Base-by-base conservation (phyloP, 2,329 filamentous ascomycete genomes). In the Lecanosticta acicola region DNA sequence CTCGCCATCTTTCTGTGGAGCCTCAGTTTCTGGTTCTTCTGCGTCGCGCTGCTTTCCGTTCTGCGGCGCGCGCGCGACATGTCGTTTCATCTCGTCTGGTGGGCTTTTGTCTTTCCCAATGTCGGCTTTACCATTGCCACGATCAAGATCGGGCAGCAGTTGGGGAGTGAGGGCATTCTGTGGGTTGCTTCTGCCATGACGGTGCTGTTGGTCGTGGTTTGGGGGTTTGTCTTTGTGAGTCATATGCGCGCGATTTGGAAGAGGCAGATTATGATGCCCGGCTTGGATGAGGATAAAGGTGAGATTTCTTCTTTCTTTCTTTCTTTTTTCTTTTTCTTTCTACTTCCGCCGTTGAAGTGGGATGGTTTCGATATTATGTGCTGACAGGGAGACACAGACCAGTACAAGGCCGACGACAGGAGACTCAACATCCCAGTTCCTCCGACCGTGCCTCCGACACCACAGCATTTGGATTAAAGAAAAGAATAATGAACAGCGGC, bases 21-120 rank as follows among this genome's bases (percentile, higher is more conserved):
- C 2, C 66, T 76, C 13, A 68, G 68, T 2, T 69, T 75, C 39
- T 77, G 73, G 70, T 75, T 75, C 60, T 61, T 62, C 38, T 51
- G 47, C 20, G 51, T 62, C 18, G 53, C 55, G 3, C 16, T 49
- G 10, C 21, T 61, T n/a, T 44, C 41, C 14, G 44, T 56, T 2
- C 24, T 61, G 2, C 37, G 38, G 2, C 56, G 53, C 1, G 34
- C 49, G 3, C 51, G 41, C 11, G 40, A 50, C 11, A 61, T 61
- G 59, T 45, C 40, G 0, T 62, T 77, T 72, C 62, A 68, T 67
- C 26, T 66, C 70, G 37, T 68, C 56, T 64, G 83, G 79, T 82
- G 76, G 72, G 78, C 77, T 2, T 79, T 82, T 60, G 75, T 84
- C 20, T 84, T 84, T 57, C 81, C 81, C 3, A 84, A 84, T 49